Percentiles rank a stretch among this genome's conserved stretches.
Conservation (phyloP, 129 eudicot genomes). For the Scalesia atractyloides region DNA sequence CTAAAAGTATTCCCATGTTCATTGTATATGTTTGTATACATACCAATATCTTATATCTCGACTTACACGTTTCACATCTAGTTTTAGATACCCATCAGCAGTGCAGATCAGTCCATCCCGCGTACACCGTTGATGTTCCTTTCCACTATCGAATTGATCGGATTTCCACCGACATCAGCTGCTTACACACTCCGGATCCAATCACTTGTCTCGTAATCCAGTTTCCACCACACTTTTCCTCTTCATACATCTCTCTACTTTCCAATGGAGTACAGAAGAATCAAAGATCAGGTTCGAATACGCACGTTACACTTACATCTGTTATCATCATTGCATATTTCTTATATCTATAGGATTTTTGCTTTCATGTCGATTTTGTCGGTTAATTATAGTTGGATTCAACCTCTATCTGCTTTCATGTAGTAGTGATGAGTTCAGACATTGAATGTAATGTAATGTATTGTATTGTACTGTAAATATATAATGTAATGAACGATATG, state of each 20-base stretch:
- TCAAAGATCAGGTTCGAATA: conserved; percentile 77
- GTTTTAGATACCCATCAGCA: too few relatives aligned
- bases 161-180: neutral
- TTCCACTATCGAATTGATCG: conserved; percentile 13
- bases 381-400: conserved; percentile 6
- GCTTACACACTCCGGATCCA: conserved; percentile 20
- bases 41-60: neutral
- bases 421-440: neutral
- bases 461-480: too few relatives aligned
- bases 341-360: neutral
- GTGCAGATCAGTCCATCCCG: conserved; percentile 22
- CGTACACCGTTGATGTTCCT: neutral
- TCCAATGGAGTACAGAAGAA: conserved; percentile 87
- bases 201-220: neutral
- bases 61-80: neutral
- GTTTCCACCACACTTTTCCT: neutral
- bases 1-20: too few relatives aligned
- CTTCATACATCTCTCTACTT: neutral
- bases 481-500: neutral
- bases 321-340: conserved; percentile 10
- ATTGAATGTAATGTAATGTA: conserved; percentile 8
- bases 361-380: conserved; percentile 2
- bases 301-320: neutral
- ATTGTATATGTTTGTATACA: too few relatives aligned
- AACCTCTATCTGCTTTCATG: conserved; percentile 11